Evolutionary conservation across 2,329 filamentous ascomycete genomes (phyloP), one percentile per base, ranked within the genome.

Genomic region (Fusarium oxysporum): DNA sequence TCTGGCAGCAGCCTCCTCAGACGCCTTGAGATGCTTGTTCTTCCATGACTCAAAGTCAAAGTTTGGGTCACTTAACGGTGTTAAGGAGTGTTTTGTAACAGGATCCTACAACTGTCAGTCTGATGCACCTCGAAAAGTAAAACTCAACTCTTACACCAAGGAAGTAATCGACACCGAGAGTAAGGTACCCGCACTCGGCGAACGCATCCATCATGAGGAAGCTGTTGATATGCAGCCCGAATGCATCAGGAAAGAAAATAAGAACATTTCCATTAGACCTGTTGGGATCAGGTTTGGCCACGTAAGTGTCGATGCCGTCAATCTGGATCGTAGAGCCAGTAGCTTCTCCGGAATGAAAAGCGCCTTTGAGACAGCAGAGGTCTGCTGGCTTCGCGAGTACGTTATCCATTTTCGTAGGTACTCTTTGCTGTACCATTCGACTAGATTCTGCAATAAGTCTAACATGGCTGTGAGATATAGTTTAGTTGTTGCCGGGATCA

Each of bases 11-110:
- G 37, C 48, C 13, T 35, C 37, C 3, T 61, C 57, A 23, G 48
- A 61, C 3, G 23, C 37, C 3, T 33, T 32, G 11, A 61, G 37
- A 30, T 61, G 57, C 10, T 23, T 61, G n/a, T 35, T 16, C 9
- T 61, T 61, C 57, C 57, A 56, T 4, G 48, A 13, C 17, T 28
- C 57, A 12, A 61, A 56, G 30, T 61, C 48, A 4, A 61, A 61
- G 8, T 56, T 61, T 35, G 57, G 48, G 1, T 61, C 57, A 4
- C 19, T 60, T 6, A 60, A 41, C 1, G 57, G 57, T 1, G 37
- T 35, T 10, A 60, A 7, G 1, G 57, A 60, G 37, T 60, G 37
- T 0, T 60, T 60, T 8, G 47, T 55, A 0, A 55, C 57, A 6
- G 47, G 28, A 17, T 55, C 57, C 57, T 54, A 14, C 2, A 23